A percentile compares a stretch with the other conserved stretches of the same genome.
These are phyloP conservation scores for Termitomyces sp. DNA, from an alignment of 768 basidiomycete species.

Conservation along the genomic window DNA sequence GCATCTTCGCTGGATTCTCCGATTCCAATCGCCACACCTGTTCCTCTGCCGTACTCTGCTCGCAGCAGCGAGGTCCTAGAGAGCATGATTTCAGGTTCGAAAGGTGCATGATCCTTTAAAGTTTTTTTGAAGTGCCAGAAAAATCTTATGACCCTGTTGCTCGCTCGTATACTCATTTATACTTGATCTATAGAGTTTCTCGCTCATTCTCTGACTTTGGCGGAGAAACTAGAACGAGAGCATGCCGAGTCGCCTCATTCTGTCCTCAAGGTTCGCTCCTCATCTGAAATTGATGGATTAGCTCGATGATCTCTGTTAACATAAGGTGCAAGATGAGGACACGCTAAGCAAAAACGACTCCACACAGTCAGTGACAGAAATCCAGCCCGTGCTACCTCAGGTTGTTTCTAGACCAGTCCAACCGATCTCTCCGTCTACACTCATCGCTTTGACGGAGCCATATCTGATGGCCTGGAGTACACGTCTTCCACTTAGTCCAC, in stretches of 20 bases:
- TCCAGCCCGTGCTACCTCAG: neutral
- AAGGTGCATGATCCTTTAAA: constrained; percentile 8
- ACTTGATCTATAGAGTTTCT: constrained; percentile 2
- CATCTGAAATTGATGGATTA: neutral
- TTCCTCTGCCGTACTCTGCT: constrained; percentile 23
- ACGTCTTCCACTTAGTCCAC: neutral
- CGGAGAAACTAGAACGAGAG: constrained; percentile 10
- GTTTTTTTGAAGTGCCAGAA: neutral
- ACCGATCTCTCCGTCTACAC: constrained; percentile 30
- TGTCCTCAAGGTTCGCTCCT: neutral
- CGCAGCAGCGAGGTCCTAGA: constrained; percentile 22
- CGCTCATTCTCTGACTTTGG: constrained; percentile 3
- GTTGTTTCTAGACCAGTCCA: constrained; percentile 13
- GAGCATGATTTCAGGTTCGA: constrained; percentile 23
- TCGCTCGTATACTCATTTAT: neutral
- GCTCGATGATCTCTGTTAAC: neutral
- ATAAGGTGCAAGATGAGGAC: neutral
- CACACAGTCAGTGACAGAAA: neutral
- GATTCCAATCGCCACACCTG: constrained; percentile 22
- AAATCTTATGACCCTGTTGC: neutral
- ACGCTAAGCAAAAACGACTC: neutral
- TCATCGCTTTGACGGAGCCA: constrained; percentile 39
- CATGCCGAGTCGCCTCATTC: neutral
- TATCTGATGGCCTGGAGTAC: constrained; percentile 35
- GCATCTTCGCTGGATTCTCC: neutral